Evolutionary conservation across 2,329 filamentous ascomycete genomes (phyloP), one percentile per base, ranked within the genome.

Genomic region (Cryphonectria nitschkei): DNA sequence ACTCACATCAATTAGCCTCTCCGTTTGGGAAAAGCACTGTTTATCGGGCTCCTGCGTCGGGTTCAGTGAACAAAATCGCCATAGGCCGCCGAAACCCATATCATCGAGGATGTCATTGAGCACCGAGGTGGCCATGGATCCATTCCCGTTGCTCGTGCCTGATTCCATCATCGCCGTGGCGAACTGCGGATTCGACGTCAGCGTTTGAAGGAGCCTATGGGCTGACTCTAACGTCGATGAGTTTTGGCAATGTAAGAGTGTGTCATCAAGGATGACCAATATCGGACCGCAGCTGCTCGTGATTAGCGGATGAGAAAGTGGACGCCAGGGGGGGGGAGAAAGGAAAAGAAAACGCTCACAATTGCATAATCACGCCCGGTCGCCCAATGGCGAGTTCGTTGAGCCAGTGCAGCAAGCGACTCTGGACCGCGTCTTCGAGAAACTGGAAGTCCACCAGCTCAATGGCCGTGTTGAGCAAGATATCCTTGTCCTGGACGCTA

Each of bases 381-480:
- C 89, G 82, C 29, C 82, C 82, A 13, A 77, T 75, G 3, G 89
- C 88, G 39, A 92, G 78, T 65, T 86, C 82, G 67, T 87, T 88
- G 50, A 92, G 82, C 88, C 89, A 91, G 22, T 81, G 77, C 3
- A 92, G 80, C 22, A 84, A 87, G 19, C 88, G 84, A 60, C 86
- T 85, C 76, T 92, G 90, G 26, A 89, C 84, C 1, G 82, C 82
- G 69, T 92, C 89, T 70, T 92, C 90, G 9, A 91, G 80, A 70
- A 87, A 87, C 69, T 87, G 86, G 75, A 92, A 92, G 76, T 92
- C 90, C 13, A 92, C 86, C 58, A 92, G 82, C 75, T 88, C 86
- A 69, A 92, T 89, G 0, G 88, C 88, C 3, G 88, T 87, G 72
- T 88, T 89, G 7, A 92, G 82, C 22, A 92, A 79, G 16, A 92